Base-by-base conservation (phyloP, 208 protist genomes). In the Wallacemonas collosoma region DNA sequence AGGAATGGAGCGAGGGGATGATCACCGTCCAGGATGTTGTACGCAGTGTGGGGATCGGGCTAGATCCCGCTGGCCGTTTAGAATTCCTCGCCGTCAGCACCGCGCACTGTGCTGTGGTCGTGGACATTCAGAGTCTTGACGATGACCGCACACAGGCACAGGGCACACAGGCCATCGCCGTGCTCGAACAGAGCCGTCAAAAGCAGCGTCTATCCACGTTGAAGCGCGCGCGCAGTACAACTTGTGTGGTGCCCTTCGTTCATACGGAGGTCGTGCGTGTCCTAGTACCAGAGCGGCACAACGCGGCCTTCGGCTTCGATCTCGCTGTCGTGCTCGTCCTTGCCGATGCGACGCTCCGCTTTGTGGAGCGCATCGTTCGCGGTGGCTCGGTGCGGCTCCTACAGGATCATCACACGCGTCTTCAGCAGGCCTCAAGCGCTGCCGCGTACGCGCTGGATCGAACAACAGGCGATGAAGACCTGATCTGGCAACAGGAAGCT, bases 301-400 rank as follows among this genome's bases (percentile, higher is more conserved):
- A 81, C 43, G 82, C 83, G 2, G 79, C 84, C 26, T 85, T 91
- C 41, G 77, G 80, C 36, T 45, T 93, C 45, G 87, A 93, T 65
- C 75, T 90, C n/a, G 90, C 86, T 38, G 58, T 88, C 26, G 68
- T 95, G 2, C 72, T 93, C 36, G 79, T 92, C 39, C 75, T 92
- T 40, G 73, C 75, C 50, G 76, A 83, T 68, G 83, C 82, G 12
- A 82, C 75, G 41, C 44, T 95, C 71, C 90, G 77, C 53, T 93
- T 82, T 68, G 68, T 95, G 9, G 74, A 80, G 63, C 90, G 90
- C 4, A 50, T 68, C 9, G 70, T 92, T 11, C 66, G 75, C n/a
- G 85, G 87, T 6, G 87, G 87, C 15, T 79, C 90, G 0, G 76
- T 91, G 1, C 75, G 72, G 12, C 72, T 93, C 26, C 75, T 93